These are phyloP conservation scores for Penicillium brasilianum DNA, from an alignment of 2,329 filamentous ascomycete species.

Conservation along the genomic window DNA sequence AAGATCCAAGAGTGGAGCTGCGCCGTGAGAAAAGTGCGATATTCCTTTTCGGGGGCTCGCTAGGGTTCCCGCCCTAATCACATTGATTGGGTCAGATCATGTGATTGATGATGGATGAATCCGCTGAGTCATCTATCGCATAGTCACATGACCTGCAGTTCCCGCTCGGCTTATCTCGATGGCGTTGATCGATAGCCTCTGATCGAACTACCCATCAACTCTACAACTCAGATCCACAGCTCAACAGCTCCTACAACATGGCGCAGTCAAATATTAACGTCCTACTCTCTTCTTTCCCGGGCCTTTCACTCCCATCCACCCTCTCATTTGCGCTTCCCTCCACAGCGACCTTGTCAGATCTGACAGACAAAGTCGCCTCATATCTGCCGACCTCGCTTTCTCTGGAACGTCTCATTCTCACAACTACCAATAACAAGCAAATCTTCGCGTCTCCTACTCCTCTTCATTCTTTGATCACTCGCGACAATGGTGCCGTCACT, in stretches of 20 bases:
- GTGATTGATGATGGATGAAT: not conserved
- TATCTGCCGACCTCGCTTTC: conserved; percentile 63
- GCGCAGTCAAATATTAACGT: conserved; percentile 70
- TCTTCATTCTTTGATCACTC: conserved; percentile 63
- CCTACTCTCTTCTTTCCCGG: conserved; percentile 81
- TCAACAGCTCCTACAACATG: conserved; percentile 53
- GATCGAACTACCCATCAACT: not conserved
- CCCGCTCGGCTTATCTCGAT: conserved; percentile 3
- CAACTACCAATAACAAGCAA: conserved; percentile 78
- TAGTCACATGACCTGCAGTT: conserved; percentile 11
- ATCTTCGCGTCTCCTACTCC: conserved; percentile 59
- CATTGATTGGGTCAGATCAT: conserved; percentile 13
- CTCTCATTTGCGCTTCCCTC: conserved; percentile 74
- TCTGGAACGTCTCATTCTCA: conserved; percentile 70
- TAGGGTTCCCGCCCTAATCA: conserved; percentile 41
- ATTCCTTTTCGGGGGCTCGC: conserved; percentile 33
- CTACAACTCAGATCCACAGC: not conserved
- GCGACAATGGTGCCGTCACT: conserved; percentile 54
- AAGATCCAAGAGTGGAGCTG: conserved; percentile 44
- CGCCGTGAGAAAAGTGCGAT: conserved; percentile 44
- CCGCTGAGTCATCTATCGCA: conserved; percentile 6
- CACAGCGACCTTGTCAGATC: conserved; percentile 68
- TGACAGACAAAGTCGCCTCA: conserved; percentile 66
- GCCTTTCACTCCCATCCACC: conserved; percentile 81
- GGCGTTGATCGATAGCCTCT: not conserved